A percentile compares a stretch with the other conserved stretches of the same genome.
phyloP scores from a whole-genome alignment of 2,329 filamentous ascomycete species.

The Aspergillus quadrilineatus region DNA sequence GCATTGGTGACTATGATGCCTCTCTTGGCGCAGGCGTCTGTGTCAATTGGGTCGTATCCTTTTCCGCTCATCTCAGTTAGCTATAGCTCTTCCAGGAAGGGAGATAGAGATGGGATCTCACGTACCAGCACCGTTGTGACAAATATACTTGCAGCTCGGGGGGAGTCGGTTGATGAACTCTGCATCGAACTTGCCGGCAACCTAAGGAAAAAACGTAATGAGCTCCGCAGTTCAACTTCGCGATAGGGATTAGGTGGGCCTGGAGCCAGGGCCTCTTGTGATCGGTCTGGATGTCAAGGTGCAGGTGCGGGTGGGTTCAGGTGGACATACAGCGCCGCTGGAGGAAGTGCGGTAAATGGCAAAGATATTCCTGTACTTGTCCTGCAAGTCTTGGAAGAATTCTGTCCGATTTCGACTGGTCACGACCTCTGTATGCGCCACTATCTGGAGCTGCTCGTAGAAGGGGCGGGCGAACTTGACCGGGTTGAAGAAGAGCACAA shows the following conservation, averaged over 20 bases:
- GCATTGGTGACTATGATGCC: not conserved
- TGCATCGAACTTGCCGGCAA: conserved; percentile 4
- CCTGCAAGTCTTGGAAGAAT: not conserved
- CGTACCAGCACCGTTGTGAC: conserved; percentile 58
- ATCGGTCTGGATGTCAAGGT: not conserved
- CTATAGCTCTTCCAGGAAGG: not conserved
- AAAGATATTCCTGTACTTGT: not conserved
- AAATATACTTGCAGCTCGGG: conserved; percentile 8
- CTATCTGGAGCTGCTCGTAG: not conserved
- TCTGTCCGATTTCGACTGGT: not conserved
- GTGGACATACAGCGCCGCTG: conserved; percentile 1
- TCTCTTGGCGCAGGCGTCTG: not conserved
- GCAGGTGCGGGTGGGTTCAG: no score
- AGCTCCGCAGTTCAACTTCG: no score
- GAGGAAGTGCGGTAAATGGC: conserved; percentile 4
- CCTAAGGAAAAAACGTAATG: not conserved
- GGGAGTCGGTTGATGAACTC: conserved; percentile 1
- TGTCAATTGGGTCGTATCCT: not conserved
- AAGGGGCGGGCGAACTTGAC: conserved; percentile 1
- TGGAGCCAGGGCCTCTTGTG: not conserved
- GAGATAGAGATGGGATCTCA: no score
- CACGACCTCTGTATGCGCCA: not conserved
- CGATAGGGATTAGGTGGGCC: no score
- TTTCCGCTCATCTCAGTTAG: not conserved
- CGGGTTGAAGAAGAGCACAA: conserved; percentile 9